Percentiles rank a stretch among this genome's conserved stretches.
These are phyloP conservation scores for Clonostachys solani DNA, from an alignment of 2,329 filamentous ascomycete species.

Conservation along the genomic window DNA sequence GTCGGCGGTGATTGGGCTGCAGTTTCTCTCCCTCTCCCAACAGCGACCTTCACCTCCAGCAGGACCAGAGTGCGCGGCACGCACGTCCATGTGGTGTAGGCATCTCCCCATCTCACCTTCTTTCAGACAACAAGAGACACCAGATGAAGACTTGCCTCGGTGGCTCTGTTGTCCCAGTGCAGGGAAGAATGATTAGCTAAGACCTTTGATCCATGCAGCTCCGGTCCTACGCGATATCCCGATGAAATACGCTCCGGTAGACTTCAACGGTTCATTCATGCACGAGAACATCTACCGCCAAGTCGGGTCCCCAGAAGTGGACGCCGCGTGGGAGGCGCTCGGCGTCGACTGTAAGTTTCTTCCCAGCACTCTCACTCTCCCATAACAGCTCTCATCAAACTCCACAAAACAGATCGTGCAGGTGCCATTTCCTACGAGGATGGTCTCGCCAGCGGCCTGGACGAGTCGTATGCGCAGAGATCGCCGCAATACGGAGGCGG, in stretches of 20 bases:
- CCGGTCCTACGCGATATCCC: conserved; percentile 24
- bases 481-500: conserved; percentile 51
- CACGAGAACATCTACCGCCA: conserved; percentile 48
- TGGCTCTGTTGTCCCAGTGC: too few relatives aligned
- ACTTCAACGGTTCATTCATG: conserved; percentile 54
- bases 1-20: too few relatives aligned
- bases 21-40: too few relatives aligned
- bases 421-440: conserved; percentile 44
- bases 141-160: too few relatives aligned
- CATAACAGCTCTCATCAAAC: too few relatives aligned
- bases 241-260: conserved; percentile 21
- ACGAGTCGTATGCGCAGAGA: conserved; percentile 49
- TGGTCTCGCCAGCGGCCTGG: conserved; percentile 45
- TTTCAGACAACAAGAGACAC: too few relatives aligned
- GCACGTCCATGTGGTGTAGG: too few relatives aligned
- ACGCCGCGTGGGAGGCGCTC: conserved; percentile 47
- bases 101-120: too few relatives aligned
- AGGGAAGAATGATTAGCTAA: too few relatives aligned
- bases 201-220: conserved; percentile 10
- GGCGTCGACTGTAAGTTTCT: conserved; percentile 36
- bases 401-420: conserved; percentile 27
- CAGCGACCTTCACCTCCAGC: too few relatives aligned
- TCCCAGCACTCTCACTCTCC: too few relatives aligned
- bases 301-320: conserved; percentile 44
- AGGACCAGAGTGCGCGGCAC: too few relatives aligned